Conservation (phyloP, 2,329 filamentous ascomycete genomes). For the Trichoderma atroviride region DNA sequence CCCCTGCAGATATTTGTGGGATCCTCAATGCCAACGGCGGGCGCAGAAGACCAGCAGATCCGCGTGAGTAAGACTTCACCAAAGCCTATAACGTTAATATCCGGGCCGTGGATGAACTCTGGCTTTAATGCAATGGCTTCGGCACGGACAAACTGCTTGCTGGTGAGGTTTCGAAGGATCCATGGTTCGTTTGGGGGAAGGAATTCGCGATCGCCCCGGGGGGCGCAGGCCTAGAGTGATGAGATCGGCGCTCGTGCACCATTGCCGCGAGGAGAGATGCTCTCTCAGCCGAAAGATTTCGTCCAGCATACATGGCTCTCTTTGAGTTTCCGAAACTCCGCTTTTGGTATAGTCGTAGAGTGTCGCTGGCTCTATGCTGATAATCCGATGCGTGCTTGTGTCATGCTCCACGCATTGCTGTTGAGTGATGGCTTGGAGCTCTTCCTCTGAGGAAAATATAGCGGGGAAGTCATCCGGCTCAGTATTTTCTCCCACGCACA, state of each 20-base stretch:
- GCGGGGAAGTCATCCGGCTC: conserved; percentile 15
- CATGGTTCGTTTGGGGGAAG: conserved; percentile 12
- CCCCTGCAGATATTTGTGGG: conserved; percentile 15
- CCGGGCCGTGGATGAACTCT: conserved; percentile 23
- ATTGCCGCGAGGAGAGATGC: neutral
- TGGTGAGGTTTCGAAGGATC: conserved; percentile 27
- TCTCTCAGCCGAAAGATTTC: neutral
- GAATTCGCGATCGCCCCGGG: neutral
- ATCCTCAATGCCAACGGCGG: neutral
- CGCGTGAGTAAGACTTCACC: conserved; percentile 26
- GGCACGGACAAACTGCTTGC: conserved; percentile 25
- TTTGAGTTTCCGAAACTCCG: neutral
- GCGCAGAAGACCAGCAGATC: conserved; percentile 24
- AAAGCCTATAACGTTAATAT: conserved; percentile 21
- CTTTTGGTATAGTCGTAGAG: neutral
- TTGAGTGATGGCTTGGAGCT: neutral
- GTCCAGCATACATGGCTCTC: neutral
- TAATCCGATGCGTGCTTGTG: neutral
- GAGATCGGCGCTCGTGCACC: neutral
- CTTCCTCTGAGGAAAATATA: conserved; percentile 19
- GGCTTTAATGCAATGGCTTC: conserved; percentile 25
- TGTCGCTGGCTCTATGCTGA: neutral
- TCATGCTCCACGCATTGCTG: neutral
- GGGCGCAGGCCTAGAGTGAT: neutral
- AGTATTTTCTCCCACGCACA: conserved; percentile 22